Percentiles rank a stretch among this genome's conserved stretches.
Evolutionary conservation across 257 asterid genomes (phyloP).

Genomic region (Misopates orontium): DNA sequence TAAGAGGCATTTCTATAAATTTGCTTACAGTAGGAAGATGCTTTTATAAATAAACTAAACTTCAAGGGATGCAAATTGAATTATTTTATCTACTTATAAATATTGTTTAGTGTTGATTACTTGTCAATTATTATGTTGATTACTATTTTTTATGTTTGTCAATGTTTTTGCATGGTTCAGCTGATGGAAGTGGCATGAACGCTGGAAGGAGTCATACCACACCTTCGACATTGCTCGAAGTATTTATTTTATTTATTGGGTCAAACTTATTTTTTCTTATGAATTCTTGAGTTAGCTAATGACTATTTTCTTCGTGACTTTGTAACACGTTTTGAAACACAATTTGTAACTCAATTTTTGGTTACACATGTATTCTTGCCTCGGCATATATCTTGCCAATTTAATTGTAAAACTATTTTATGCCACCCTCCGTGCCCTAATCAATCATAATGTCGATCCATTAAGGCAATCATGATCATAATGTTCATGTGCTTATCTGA

Average conservation of each 20-base stretch:
- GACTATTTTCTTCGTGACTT: not conserved
- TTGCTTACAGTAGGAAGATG: no score
- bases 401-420: no score
- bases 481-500: no score
- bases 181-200: conserved; percentile 36
- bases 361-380: not conserved
- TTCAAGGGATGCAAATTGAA: no score
- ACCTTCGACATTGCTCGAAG: conserved; percentile 12
- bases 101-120: no score
- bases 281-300: not conserved
- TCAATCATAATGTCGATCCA: no score
- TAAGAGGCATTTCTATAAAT: no score
- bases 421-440: no score
- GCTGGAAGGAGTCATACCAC: conserved; percentile 27
- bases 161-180: conserved; percentile 8
- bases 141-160: not conserved
- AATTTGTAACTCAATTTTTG: not conserved
- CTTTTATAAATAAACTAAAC: no score
- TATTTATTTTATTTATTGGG: conserved; percentile 27
- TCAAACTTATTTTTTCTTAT: not conserved
- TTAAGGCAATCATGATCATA: no score
- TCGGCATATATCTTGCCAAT: no score
- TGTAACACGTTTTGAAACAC: not conserved
- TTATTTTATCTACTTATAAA: no score
- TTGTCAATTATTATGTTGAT: not conserved